Evolutionary conservation across 331 rosid genomes (phyloP).

Genomic region (Stylosanthes scabra): DNA sequence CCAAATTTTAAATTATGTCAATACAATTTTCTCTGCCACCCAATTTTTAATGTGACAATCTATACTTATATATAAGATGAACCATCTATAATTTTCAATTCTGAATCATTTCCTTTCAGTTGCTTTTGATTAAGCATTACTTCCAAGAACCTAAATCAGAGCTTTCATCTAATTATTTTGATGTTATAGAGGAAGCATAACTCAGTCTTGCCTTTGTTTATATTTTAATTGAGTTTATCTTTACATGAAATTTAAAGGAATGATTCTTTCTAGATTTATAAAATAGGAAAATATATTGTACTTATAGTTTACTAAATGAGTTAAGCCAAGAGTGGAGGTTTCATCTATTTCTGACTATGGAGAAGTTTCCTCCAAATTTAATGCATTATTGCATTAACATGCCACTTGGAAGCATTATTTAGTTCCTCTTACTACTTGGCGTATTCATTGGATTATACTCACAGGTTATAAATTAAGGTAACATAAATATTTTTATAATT

Average conservation of each 20-base stretch:
- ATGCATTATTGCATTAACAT: too few species aligned
- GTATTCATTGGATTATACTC: neutral
- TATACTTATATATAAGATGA: neutral
- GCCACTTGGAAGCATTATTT: neutral
- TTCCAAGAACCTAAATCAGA: neutral
- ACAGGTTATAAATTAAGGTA: neutral
- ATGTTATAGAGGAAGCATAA: neutral
- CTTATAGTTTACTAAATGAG: too few species aligned
- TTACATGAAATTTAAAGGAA: too few species aligned
- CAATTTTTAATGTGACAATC: neutral
- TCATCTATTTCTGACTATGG: too few species aligned
- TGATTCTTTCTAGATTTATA: too few species aligned
- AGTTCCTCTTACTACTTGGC: neutral
- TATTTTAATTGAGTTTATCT: too few species aligned
- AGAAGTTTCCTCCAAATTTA: too few species aligned
- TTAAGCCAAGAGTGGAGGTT: too few species aligned
- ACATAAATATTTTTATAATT: neutral
- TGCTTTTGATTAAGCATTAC: neutral
- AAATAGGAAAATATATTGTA: too few species aligned
- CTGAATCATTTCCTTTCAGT: constrained; percentile 5
- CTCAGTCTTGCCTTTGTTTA: neutral
- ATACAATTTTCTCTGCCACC: too few species aligned
- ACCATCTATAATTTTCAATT: neutral
- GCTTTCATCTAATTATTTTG: neutral
- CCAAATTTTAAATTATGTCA: too few species aligned